Conservation (phyloP, 164 flowering plant genomes). For the Vitis vinifera region DNA sequence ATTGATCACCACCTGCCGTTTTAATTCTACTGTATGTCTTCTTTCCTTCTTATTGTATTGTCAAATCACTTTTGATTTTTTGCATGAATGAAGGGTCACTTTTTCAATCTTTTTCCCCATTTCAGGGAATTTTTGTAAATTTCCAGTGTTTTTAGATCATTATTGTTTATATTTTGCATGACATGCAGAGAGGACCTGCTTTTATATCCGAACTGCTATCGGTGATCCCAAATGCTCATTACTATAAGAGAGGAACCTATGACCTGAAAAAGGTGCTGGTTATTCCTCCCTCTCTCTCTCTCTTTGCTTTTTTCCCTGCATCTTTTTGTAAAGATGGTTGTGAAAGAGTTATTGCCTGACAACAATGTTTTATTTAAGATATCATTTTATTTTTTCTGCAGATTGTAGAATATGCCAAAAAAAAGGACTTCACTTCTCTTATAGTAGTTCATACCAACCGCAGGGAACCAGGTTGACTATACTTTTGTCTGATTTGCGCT, state of each 20-base stretch:
- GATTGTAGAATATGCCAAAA: constrained; percentile 86
- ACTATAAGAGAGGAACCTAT: constrained; percentile 90
- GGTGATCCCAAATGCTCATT: constrained; percentile 89
- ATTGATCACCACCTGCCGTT: constrained; percentile 87
- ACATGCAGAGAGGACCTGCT: constrained; percentile 85
- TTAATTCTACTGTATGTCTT: constrained; percentile 71
- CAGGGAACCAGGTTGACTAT: constrained; percentile 75
- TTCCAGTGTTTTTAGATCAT: not conserved
- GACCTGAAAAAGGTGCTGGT: constrained; percentile 80
- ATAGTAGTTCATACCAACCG: constrained; percentile 91
- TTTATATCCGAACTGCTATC: constrained; percentile 74
- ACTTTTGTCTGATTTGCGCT: constrained; percentile 1
- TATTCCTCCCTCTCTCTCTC: not conserved
- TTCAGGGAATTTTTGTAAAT: not conserved
- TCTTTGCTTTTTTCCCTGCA: not conserved
- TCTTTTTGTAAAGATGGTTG: not conserved
- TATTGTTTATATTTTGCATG: constrained; percentile 2
- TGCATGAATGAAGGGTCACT: not conserved
- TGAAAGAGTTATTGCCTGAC: not conserved
- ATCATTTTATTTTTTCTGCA: constrained; percentile 22
- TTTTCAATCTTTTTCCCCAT: not conserved
- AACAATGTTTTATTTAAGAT: not conserved
- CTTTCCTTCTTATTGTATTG: not conserved
- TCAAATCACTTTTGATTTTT: not conserved
- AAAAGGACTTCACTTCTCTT: constrained; percentile 78